A percentile compares a stretch with the other conserved stretches of the same genome.
These are phyloP conservation scores for Nakaseomyces sp. DNA, from an alignment of 1,139 yeast genomes.

Conservation along the genomic window DNA sequence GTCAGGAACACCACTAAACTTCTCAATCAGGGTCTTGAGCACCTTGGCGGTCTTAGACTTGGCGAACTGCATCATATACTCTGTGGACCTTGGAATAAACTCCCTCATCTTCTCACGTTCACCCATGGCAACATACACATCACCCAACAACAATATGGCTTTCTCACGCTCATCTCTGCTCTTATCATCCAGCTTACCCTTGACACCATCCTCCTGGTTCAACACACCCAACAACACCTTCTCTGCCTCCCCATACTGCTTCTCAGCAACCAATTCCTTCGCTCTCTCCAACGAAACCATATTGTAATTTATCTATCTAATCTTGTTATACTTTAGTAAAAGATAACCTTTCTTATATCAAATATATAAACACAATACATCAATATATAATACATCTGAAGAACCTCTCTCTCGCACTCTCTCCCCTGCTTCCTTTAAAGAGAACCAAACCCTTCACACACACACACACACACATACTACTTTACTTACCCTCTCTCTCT, in stretches of 20 bases:
- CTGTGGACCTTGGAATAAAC: constrained; percentile 63
- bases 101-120: constrained; percentile 46
- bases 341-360: too few relatives aligned
- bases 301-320: too few relatives aligned
- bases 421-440: too few relatives aligned
- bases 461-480: too few relatives aligned
- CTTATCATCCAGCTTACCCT: constrained; percentile 22
- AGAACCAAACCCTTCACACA: too few relatives aligned
- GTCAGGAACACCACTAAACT: constrained; percentile 59
- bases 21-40: constrained; percentile 65
- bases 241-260: constrained; percentile 51
- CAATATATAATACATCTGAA: too few relatives aligned
- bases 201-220: constrained; percentile 16
- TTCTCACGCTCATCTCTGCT: constrained; percentile 47
- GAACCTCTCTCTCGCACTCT: too few relatives aligned
- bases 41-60: constrained; percentile 93
- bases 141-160: constrained; percentile 57
- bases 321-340: too few relatives aligned
- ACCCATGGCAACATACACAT: constrained; percentile 40
- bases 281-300: constrained; percentile 42
- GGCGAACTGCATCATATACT: constrained; percentile 64
- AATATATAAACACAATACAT: too few relatives aligned
- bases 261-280: constrained; percentile 43
- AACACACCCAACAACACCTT: constrained; percentile 34
- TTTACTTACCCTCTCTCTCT: too few relatives aligned